phyloP scores from a whole-genome alignment of 768 basidiomycete genomes.

The Psilocybe cubensis region DNA sequence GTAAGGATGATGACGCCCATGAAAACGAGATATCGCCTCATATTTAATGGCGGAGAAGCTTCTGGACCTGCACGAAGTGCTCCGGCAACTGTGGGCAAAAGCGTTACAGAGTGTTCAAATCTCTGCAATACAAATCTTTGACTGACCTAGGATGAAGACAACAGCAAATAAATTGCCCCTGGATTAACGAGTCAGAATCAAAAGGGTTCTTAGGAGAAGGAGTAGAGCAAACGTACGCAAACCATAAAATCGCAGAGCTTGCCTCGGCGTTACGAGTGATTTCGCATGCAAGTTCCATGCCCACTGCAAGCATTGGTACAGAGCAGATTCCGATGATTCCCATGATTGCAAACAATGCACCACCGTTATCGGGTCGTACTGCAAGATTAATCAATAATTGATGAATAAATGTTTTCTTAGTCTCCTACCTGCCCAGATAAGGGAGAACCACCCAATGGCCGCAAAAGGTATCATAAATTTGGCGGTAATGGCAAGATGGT shows the following conservation, averaged over 20 bases:
- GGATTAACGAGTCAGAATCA: slow-evolving; percentile 4
- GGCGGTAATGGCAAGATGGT: slow-evolving; percentile 61
- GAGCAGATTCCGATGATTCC: slow-evolving; percentile 68
- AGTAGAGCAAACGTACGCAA: slow-evolving; percentile 48
- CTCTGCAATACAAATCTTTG: neutral
- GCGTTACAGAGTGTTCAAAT: neutral
- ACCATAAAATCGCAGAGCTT: slow-evolving; percentile 79
- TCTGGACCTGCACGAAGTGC: slow-evolving; percentile 65
- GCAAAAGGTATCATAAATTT: slow-evolving; percentile 67
- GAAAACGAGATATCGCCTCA: slow-evolving; percentile 71
- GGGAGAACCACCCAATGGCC: slow-evolving; percentile 65
- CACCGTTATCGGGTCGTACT: slow-evolving; percentile 68
- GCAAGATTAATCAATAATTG: neutral
- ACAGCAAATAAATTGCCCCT: slow-evolving; percentile 73
- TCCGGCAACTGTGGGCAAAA: slow-evolving; percentile 50
- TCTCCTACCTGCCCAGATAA: slow-evolving; percentile 77
- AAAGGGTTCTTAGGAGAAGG: neutral
- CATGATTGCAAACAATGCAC: slow-evolving; percentile 67
- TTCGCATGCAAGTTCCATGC: slow-evolving; percentile 79
- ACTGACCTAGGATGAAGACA: slow-evolving; percentile 63
- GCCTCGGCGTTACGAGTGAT: slow-evolving; percentile 79
- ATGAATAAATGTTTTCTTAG: slow-evolving; percentile 18
- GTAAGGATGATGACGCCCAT: slow-evolving; percentile 54
- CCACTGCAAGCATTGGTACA: slow-evolving; percentile 74
- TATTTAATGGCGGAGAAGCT: slow-evolving; percentile 74